These are phyloP conservation scores for Colletotrichum godetiae DNA, from an alignment of 2,329 filamentous ascomycete genomes.

Conservation along the genomic window DNA sequence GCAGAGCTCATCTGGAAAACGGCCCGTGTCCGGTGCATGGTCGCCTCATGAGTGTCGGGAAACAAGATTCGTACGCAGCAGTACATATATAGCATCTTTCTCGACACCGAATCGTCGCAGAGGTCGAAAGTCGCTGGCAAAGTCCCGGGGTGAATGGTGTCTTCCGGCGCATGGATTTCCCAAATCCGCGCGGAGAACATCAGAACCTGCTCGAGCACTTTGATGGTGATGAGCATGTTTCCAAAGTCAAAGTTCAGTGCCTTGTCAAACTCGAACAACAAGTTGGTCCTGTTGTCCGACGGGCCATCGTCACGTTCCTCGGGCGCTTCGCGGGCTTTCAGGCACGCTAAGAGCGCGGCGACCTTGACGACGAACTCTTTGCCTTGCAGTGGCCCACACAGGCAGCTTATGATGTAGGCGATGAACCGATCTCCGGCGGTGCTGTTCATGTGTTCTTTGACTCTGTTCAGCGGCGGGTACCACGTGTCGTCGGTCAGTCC, in stretches of 20 bases:
- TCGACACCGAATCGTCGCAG: neutral
- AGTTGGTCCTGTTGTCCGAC: neutral
- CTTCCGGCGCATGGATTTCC: conserved; percentile 2
- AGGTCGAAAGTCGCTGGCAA: neutral
- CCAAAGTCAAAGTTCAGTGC: neutral
- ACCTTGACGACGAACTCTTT: conserved; percentile 10
- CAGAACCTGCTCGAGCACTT: conserved; percentile 9
- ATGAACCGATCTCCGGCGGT: neutral
- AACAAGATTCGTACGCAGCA: neutral
- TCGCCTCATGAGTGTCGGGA: neutral
- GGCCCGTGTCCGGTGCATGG: neutral
- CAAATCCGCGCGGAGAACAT: neutral
- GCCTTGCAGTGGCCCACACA: neutral
- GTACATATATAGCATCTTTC: conserved; percentile 3
- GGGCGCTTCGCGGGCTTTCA: neutral
- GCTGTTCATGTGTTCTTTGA: conserved; percentile 6
- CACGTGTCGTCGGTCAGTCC: neutral
- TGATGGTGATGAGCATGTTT: neutral
- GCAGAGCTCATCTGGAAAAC: neutral
- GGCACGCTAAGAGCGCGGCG: neutral
- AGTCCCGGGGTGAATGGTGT: neutral
- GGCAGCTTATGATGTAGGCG: conserved; percentile 1
- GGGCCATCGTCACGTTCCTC: neutral
- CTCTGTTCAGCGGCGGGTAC: conserved; percentile 5
- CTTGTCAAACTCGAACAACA: conserved; percentile 9